Evolutionary conservation across 768 basidiomycete genomes (phyloP).

Genomic region (Mycena pura): DNA sequence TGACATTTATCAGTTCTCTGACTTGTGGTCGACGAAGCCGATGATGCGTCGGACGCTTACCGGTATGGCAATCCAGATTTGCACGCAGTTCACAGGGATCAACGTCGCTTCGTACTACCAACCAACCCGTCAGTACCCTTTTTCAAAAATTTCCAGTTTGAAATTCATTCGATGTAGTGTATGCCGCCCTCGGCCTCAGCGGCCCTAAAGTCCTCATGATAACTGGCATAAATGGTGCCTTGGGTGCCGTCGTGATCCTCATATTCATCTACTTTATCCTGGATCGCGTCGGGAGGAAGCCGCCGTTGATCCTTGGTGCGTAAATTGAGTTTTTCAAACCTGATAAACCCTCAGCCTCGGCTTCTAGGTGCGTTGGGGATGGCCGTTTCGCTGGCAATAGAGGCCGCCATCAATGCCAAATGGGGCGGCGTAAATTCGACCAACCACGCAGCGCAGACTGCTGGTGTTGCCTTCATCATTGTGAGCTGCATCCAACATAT

Average conservation of each 20-base stretch:
- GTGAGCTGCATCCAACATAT: too few relatives aligned
- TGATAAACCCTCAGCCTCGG: not conserved
- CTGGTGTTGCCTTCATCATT: conserved; percentile 39
- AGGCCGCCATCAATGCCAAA: conserved; percentile 63
- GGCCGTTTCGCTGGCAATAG: conserved; percentile 51
- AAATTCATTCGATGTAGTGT: conserved; percentile 55
- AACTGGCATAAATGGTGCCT: conserved; percentile 57
- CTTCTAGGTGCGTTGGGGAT: conserved; percentile 35
- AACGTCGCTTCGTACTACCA: conserved; percentile 58
- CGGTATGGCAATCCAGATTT: conserved; percentile 62
- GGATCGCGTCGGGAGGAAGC: conserved; percentile 59
- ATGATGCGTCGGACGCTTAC: conserved; percentile 53
- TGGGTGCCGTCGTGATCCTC: conserved; percentile 55
- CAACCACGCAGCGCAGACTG: conserved; percentile 54
- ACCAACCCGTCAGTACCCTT: conserved; percentile 4
- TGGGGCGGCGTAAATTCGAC: conserved; percentile 63
- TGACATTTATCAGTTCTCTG: conserved; percentile 34
- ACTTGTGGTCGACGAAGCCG: conserved; percentile 54
- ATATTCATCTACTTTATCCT: conserved; percentile 37
- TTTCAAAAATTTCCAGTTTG: not conserved
- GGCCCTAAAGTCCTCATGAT: conserved; percentile 57
- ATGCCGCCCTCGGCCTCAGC: conserved; percentile 56
- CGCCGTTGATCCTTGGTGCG: conserved; percentile 39
- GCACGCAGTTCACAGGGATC: conserved; percentile 63
- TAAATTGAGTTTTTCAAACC: not conserved